These are phyloP conservation scores for Pseudozyma tsukubaensis DNA, from an alignment of 1,284 basidiomycete genomes.

Conservation along the genomic window DNA sequence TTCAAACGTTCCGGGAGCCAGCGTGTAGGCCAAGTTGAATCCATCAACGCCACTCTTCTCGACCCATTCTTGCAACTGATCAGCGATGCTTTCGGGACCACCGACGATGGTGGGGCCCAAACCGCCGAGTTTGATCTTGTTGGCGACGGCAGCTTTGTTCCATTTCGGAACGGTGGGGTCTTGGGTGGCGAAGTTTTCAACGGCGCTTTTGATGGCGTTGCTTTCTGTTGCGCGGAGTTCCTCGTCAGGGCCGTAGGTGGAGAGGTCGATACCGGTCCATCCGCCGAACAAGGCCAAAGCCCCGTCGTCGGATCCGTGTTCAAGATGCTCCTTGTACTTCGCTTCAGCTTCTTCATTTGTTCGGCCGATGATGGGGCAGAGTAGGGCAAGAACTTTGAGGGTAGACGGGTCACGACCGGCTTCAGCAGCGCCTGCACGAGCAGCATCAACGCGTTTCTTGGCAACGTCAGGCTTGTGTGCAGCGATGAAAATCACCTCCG, in stretches of 20 bases:
- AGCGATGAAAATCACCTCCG: constrained; percentile 69
- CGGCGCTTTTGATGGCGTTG: constrained; percentile 65
- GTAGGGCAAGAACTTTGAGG: constrained; percentile 65
- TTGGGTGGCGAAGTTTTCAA: constrained; percentile 60
- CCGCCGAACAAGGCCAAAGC: constrained; percentile 68
- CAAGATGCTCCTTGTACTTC: constrained; percentile 62
- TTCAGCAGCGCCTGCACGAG: constrained; percentile 44
- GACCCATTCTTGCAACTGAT: constrained; percentile 61
- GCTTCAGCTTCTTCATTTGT: constrained; percentile 66
- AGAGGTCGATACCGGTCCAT: constrained; percentile 64
- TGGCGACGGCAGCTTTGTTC: constrained; percentile 59
- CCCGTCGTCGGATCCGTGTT: constrained; percentile 61
- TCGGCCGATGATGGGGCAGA: constrained; percentile 61
- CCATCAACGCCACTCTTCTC: constrained; percentile 58
- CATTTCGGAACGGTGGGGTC: constrained; percentile 63
- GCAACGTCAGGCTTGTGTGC: constrained; percentile 62
- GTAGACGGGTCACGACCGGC: constrained; percentile 61
- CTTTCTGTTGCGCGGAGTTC: constrained; percentile 53
- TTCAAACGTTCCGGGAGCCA: constrained; percentile 60
- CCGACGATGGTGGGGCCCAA: constrained; percentile 62
- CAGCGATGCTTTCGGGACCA: constrained; percentile 38
- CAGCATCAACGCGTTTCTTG: constrained; percentile 58
- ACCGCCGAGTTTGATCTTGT: constrained; percentile 65
- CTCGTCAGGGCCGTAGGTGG: constrained; percentile 57
- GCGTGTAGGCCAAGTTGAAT: constrained; percentile 59